Evolutionary conservation across 805 yeast genomes (phyloP), one percentile per base, ranked within the genome.

Genomic region (Grigorovia transvaalensis): DNA sequence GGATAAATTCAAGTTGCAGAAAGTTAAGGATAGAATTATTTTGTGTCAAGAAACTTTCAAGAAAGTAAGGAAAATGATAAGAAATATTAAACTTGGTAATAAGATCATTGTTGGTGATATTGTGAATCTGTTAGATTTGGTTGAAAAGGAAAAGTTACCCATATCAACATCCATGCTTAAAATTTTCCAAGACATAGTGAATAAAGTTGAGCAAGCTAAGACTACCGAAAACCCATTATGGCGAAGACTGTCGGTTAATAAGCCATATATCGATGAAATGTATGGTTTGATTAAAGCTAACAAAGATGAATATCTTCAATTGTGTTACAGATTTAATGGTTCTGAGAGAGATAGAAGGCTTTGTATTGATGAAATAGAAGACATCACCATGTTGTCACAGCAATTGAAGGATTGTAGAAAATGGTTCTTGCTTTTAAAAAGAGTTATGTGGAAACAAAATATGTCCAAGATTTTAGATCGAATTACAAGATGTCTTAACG

Each of bases 261-360:
- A 52, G 9, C 52, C 41, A 17, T 54, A 52, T 33, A 45, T 57
- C 19, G 50, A 46, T 8, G 45, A 44, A 20, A 17, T 59, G 4
- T 47, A 54, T 20, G 46, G 50, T 1, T 46, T 47, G 2, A 46
- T 51, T 15, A 50, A 53, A 6, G 41, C 48, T 17, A 50, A 52
- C 43, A 49, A 51, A 2, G 19, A 48, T 1, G 53, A 54, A 11
- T 47, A 49, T 1, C 38, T 53, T 12, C 44, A 51, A 9, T 30
- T 61, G 4, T 46, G 61, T 0, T 42, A 38, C 2, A 57, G 53
- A 19, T 63, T 67, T 49, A 53, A 59, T 45, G 73, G 72, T n/a
- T 66, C 63, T 4, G 48, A 49, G 0, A 33, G 51, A 6, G 73
- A 70, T 53, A 54, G 56, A 3, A 62, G 79, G 48, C 66, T 73